phyloP scores from a whole-genome alignment of 495 filamentous ascomycete genomes.

The Podospora australis region DNA sequence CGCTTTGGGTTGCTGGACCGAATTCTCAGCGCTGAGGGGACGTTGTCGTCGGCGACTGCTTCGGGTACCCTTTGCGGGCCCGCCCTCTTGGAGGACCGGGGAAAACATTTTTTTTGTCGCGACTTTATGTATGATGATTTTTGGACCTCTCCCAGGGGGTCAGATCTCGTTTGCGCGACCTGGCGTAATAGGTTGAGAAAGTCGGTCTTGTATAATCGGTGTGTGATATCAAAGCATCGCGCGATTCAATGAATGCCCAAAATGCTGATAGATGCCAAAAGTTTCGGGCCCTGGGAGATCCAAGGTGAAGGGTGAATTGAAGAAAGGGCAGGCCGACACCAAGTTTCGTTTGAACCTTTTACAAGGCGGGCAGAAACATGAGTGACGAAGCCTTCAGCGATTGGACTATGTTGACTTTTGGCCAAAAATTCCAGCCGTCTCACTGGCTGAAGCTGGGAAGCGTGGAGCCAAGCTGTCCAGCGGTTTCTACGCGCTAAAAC shows the following conservation, averaged over 20 bases:
- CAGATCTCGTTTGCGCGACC: slow-evolving; percentile 5
- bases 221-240: neutral
- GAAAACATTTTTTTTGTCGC: slow-evolving; percentile 53
- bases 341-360: slow-evolving; percentile 1
- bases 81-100: slow-evolving; percentile 40
- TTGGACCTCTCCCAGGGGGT: no score
- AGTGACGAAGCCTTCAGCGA: slow-evolving; percentile 32
- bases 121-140: slow-evolving; percentile 6
- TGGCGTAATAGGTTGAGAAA: neutral
- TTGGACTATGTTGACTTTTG: slow-evolving; percentile 36
- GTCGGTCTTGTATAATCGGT: neutral
- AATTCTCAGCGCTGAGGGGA: slow-evolving; percentile 56
- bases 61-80: slow-evolving; percentile 47
- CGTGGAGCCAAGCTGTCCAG: slow-evolving; percentile 21
- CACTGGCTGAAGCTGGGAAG: slow-evolving; percentile 21
- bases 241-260: slow-evolving; percentile 1
- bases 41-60: slow-evolving; percentile 60
- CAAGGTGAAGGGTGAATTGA: slow-evolving; percentile 9
- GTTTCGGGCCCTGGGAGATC: neutral
- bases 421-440: slow-evolving; percentile 23
- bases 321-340: slow-evolving; percentile 10
- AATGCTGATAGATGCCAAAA: slow-evolving; percentile 3
- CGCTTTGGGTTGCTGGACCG: slow-evolving; percentile 57
- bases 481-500: slow-evolving; percentile 12
- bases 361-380: slow-evolving; percentile 15